Evolutionary conservation across 2,329 filamentous ascomycete genomes (phyloP).

Genomic region (Fusarium succisae): DNA sequence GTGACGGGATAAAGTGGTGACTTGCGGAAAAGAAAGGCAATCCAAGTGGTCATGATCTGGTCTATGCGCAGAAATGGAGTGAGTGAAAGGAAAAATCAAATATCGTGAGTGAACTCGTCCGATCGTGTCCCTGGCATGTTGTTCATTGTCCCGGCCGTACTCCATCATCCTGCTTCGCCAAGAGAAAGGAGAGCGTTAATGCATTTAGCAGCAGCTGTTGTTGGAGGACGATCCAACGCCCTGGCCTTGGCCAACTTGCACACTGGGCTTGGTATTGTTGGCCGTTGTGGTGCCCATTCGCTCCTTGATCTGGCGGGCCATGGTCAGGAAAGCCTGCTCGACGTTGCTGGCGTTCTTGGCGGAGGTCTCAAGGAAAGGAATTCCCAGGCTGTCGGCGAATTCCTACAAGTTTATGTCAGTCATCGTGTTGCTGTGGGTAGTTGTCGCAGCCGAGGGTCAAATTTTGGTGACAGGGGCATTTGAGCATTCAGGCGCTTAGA

Average conservation of each 20-base stretch:
- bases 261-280: constrained; percentile 98
- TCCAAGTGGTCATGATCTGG: constrained; percentile 48
- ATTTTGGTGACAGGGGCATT: constrained; percentile 15
- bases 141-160: constrained; percentile 40
- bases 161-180: constrained; percentile 42
- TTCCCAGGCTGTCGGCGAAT: constrained; percentile 97
- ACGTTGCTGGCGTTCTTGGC: constrained; percentile 99
- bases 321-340: constrained; percentile 99
- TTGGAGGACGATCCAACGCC: constrained; percentile 88
- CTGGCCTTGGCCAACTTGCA: constrained; percentile 94
- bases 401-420: constrained; percentile 67
- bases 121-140: constrained; percentile 44
- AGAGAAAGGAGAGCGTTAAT: constrained; percentile 31
- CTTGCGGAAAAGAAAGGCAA: constrained; percentile 38
- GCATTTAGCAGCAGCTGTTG: constrained; percentile 86
- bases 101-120: constrained; percentile 45
- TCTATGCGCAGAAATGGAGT: constrained; percentile 49
- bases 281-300: constrained; percentile 96
- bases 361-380: constrained; percentile 99
- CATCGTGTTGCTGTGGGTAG: neutral
- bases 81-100: constrained; percentile 39
- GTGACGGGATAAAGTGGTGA: constrained; percentile 19
- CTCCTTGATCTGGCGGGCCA: constrained; percentile 99
- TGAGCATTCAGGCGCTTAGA: constrained; percentile 15
- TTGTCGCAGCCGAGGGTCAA: constrained; percentile 5